Percentiles rank a stretch among this genome's conserved stretches.
Evolutionary conservation across 805 yeast species (phyloP).

Genomic region (Komagataella pseudopastoris): DNA sequence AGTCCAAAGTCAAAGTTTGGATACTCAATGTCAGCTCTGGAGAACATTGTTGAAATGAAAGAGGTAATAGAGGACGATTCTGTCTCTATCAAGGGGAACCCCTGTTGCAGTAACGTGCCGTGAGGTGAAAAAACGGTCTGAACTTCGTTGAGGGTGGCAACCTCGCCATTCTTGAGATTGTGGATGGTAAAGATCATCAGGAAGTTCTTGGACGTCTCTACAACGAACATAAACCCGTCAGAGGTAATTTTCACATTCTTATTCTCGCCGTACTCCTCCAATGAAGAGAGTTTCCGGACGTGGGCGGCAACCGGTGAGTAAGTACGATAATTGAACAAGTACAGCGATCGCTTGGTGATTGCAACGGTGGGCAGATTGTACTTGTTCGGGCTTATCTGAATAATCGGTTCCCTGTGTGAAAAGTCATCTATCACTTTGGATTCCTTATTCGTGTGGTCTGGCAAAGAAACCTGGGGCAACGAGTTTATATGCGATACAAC

Average conservation of each 20-base stretch:
- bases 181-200: conserved; percentile 28
- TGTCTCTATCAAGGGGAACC: conserved; percentile 11
- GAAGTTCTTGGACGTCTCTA: conserved; percentile 24
- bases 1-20: conserved; percentile 19
- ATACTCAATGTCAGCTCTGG: conserved; percentile 9
- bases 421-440: neutral
- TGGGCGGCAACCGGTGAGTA: conserved; percentile 35
- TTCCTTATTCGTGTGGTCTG: neutral
- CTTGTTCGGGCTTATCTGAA: conserved; percentile 15
- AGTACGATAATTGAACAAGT: conserved; percentile 25
- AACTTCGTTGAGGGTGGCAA: conserved; percentile 11
- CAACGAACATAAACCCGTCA: conserved; percentile 27
- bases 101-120: conserved; percentile 20
- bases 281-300: conserved; percentile 26
- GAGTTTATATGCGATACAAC: neutral
- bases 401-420: conserved; percentile 19
- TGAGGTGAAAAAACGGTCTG: conserved; percentile 15
- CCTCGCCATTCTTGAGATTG: conserved; percentile 3
- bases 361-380: conserved; percentile 17
- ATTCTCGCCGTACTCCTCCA: conserved; percentile 34
- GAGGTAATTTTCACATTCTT: conserved; percentile 19
- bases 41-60: conserved; percentile 14
- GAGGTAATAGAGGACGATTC: conserved; percentile 9
- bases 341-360: conserved; percentile 22
- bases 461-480: neutral